Percentiles rank a stretch among this genome's conserved stretches.
phyloP scores from a whole-genome alignment of 2,329 filamentous ascomycete species.

The Aspergillus pseudoviridinutans region DNA sequence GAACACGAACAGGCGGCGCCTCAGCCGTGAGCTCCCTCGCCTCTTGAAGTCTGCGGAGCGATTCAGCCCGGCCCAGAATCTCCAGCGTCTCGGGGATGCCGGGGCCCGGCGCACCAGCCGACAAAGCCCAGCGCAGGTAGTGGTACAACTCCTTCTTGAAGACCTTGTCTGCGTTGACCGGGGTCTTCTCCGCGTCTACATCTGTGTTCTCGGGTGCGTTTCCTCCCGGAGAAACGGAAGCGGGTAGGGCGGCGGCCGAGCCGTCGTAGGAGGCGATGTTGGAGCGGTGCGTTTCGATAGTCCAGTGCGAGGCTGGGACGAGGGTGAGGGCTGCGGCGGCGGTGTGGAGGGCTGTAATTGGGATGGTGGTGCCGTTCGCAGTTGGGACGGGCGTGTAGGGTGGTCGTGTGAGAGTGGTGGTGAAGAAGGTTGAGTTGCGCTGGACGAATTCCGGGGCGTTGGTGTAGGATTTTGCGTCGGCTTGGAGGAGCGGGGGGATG shows the following conservation, averaged over 20 bases:
- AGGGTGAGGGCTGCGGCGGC: conserved; percentile 41
- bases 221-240: neutral
- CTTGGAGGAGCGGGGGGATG: conserved; percentile 48
- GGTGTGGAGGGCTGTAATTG: conserved; percentile 40
- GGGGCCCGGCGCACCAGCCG: conserved; percentile 51
- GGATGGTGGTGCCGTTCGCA: conserved; percentile 18
- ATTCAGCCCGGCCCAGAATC: conserved; percentile 53
- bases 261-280: conserved; percentile 38
- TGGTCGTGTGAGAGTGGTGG: conserved; percentile 25
- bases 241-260: conserved; percentile 10
- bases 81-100: conserved; percentile 51
- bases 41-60: conserved; percentile 42
- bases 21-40: conserved; percentile 32
- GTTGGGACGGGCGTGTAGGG: conserved; percentile 19
- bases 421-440: conserved; percentile 58
- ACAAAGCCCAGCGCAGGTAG: conserved; percentile 56
- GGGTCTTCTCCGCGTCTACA: conserved; percentile 17
- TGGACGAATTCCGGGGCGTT: conserved; percentile 53
- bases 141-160: conserved; percentile 49
- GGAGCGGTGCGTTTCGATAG: conserved; percentile 32
- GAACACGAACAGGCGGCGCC: conserved; percentile 2
- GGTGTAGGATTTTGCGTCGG: conserved; percentile 56
- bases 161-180: conserved; percentile 25
- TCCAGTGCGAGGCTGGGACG: conserved; percentile 42
- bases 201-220: conserved; percentile 7